These are phyloP conservation scores for Phytophthora meadii DNA, from an alignment of 352 stramenopile genomes.

Conservation along the genomic window DNA sequence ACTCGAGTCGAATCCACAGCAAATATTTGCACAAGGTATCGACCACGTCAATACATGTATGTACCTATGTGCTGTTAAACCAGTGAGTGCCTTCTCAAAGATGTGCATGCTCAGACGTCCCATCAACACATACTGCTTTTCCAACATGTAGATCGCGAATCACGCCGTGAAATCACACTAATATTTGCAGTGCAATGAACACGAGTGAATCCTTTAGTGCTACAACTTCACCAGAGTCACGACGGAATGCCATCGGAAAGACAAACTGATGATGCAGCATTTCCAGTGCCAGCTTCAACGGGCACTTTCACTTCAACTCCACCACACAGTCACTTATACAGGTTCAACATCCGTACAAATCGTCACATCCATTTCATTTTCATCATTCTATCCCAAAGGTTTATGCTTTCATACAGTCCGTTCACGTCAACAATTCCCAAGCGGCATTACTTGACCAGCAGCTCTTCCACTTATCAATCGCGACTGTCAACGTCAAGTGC, in stretches of 20 bases:
- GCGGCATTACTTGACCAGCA: neutral
- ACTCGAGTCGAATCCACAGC: no score
- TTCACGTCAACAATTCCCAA: conserved; percentile 30
- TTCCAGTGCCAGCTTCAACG: conserved; percentile 19
- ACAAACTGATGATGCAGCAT: conserved; percentile 34
- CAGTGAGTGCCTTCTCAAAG: no score
- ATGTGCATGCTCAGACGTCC: no score
- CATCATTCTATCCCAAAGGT: neutral
- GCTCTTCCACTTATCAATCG: conserved; percentile 28
- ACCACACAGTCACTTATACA: neutral
- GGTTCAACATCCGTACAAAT: conserved; percentile 9
- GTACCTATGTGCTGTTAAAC: no score
- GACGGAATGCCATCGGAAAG: neutral
- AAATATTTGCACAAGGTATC: no score
- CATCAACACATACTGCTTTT: no score
- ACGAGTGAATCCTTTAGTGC: neutral
- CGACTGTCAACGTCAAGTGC: conserved; percentile 9
- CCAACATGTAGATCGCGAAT: no score
- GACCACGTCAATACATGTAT: no score
- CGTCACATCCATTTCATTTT: no score
- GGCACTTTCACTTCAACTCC: conserved; percentile 17
- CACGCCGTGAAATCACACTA: neutral
- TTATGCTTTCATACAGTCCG: conserved; percentile 15
- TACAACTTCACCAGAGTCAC: neutral
- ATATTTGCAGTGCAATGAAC: neutral